Conservation (phyloP, 495 filamentous ascomycete species). For the Daldinia loculata region DNA sequence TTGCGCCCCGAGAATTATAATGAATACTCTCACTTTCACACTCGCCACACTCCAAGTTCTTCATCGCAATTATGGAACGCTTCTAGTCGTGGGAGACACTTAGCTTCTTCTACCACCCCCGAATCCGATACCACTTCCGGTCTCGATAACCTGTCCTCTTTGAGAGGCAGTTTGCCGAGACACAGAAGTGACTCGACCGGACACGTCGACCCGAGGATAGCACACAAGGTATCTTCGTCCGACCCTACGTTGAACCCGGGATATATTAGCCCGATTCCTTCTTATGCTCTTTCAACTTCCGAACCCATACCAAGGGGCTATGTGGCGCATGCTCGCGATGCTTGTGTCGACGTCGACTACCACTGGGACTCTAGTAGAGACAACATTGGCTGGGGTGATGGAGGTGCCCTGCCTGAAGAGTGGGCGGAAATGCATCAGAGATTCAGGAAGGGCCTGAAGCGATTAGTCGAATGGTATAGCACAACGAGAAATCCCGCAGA, state of each 20-base stretch:
- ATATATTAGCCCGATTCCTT: constrained; percentile 80
- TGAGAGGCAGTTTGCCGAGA: constrained; percentile 44
- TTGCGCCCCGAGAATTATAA: constrained; percentile 72
- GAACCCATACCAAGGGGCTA: constrained; percentile 87
- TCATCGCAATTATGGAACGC: constrained; percentile 54
- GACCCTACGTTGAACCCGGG: constrained; percentile 36
- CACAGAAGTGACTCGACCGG: constrained; percentile 33
- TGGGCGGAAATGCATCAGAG: constrained; percentile 94
- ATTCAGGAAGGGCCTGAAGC: constrained; percentile 77
- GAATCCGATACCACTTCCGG: constrained; percentile 21
- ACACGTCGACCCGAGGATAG: constrained; percentile 18
- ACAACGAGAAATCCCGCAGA: constrained; percentile 59
- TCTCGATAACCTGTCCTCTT: constrained; percentile 38
- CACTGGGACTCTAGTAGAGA: constrained; percentile 92
- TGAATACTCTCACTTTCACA: constrained; percentile 54
- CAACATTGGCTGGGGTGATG: constrained; percentile 81
- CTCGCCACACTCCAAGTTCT: constrained; percentile 42
- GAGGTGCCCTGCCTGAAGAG: constrained; percentile 89
- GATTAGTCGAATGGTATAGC: constrained; percentile 83
- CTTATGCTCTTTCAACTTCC: constrained; percentile 81
- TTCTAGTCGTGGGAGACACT: constrained; percentile 26
- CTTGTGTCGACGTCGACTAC: constrained; percentile 85
- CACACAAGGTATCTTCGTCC: constrained; percentile 16
- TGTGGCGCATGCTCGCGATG: constrained; percentile 89
- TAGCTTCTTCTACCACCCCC: constrained; percentile 22